These are phyloP conservation scores for Eimeria brunetti DNA, from an alignment of 169 alveolate species.

Conservation along the genomic window DNA sequence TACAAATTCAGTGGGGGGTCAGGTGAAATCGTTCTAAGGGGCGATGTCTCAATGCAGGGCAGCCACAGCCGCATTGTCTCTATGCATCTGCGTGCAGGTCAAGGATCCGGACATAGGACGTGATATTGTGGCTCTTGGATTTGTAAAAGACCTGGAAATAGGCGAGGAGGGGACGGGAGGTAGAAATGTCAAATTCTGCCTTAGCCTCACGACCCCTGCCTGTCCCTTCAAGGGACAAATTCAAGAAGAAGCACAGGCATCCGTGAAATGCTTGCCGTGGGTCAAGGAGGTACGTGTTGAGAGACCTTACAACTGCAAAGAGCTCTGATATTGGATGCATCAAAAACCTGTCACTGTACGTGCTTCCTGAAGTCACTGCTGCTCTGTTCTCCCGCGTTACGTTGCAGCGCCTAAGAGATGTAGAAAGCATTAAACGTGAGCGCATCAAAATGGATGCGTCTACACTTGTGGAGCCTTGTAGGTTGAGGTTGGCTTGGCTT, in stretches of 20 bases:
- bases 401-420: not conserved
- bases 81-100: conserved; percentile 69
- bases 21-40: not conserved
- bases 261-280: conserved; percentile 82
- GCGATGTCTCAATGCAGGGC: not conserved
- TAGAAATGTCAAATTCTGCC: conserved; percentile 83
- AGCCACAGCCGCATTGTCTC: not conserved
- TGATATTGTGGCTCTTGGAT: conserved; percentile 88
- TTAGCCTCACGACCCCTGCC: conserved; percentile 90
- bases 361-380: not conserved
- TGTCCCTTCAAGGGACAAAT: conserved; percentile 89
- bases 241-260: conserved; percentile 67
- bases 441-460: not conserved
- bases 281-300: conserved; percentile 82
- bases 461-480: not conserved
- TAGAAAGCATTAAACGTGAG: no score
- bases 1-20: not conserved
- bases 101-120: conserved; percentile 89
- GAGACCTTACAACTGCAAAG: conserved; percentile 67
- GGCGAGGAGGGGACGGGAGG: conserved; percentile 76
- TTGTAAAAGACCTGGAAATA: conserved; percentile 85
- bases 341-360: not conserved
- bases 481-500: conserved; percentile 50
- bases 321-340: not conserved
- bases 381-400: not conserved